These are phyloP conservation scores for Epichloe glyceriae DNA, from an alignment of 2,329 filamentous ascomycete species.

Conservation along the genomic window DNA sequence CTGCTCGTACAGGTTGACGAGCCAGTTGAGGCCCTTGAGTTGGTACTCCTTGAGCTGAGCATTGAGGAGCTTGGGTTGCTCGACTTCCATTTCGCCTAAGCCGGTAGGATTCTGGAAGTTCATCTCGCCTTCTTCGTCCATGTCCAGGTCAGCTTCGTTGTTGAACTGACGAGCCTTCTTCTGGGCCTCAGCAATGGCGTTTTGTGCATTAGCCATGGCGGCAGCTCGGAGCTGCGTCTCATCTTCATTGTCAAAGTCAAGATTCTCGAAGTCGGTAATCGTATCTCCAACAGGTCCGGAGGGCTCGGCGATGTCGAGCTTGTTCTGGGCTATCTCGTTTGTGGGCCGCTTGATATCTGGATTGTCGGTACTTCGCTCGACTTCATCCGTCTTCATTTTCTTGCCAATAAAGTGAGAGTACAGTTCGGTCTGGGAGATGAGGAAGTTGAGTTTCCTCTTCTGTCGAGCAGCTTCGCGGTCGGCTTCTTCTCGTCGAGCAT, in stretches of 20 bases:
- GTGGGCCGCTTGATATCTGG: slow-evolving; percentile 50
- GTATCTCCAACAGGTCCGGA: slow-evolving; percentile 47
- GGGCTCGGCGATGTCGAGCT: slow-evolving; percentile 37
- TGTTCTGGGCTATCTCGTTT: slow-evolving; percentile 25
- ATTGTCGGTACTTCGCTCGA: slow-evolving; percentile 80
- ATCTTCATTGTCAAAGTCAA: slow-evolving; percentile 93
- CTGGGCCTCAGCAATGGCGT: slow-evolving; percentile 87
- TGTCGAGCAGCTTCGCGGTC: slow-evolving; percentile 95
- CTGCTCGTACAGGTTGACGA: slow-evolving; percentile 97
- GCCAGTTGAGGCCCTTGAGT: slow-evolving; percentile 97
- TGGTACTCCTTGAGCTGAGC: slow-evolving; percentile 97
- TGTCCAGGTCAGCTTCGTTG: slow-evolving; percentile 46
- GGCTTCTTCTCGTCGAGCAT: slow-evolving; percentile 90
- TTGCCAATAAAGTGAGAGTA: slow-evolving; percentile 99
- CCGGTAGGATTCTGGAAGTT: slow-evolving; percentile 99
- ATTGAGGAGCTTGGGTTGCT: slow-evolving; percentile 86
- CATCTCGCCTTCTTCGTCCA: slow-evolving; percentile 91
- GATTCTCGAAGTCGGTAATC: slow-evolving; percentile 85
- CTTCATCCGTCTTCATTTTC: slow-evolving; percentile 96
- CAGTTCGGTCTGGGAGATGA: slow-evolving; percentile 95
- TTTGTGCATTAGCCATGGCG: slow-evolving; percentile 90
- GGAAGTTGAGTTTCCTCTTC: slow-evolving; percentile 97
- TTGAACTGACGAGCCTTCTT: slow-evolving; percentile 91
- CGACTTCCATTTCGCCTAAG: slow-evolving; percentile 83
- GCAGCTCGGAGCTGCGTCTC: slow-evolving; percentile 69